phyloP scores from a whole-genome alignment of 176 grass and related monocot species.

The Dactylis glomerata region DNA sequence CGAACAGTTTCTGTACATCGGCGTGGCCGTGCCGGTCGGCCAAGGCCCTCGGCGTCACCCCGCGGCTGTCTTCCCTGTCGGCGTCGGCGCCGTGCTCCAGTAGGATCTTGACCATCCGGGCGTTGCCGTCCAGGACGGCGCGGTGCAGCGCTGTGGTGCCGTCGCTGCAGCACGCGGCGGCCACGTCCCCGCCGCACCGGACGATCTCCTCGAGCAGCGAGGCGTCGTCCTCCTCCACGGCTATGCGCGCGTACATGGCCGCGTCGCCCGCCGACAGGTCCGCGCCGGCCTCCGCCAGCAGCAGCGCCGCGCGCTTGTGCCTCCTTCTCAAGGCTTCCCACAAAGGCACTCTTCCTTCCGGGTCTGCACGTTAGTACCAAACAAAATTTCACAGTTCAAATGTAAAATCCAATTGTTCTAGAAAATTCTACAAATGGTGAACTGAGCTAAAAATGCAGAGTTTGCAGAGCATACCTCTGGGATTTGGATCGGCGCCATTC shows the following conservation, averaged over 20 bases:
- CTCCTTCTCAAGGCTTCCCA: constrained; percentile 65
- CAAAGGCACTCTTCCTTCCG: constrained; percentile 58
- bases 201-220: constrained; percentile 48
- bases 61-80: constrained; percentile 26
- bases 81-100: constrained; percentile 56
- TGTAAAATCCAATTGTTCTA: not conserved
- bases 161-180: constrained; percentile 25
- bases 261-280: constrained; percentile 43
- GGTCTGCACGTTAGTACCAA: constrained; percentile 34
- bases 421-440: not conserved
- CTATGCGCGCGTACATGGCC: constrained; percentile 39
- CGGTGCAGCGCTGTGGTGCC: constrained; percentile 55
- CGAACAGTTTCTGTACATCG: constrained; percentile 47
- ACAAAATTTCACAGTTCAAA: not conserved
- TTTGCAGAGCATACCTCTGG: constrained; percentile 40
- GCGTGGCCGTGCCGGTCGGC: constrained; percentile 40
- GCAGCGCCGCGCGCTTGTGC: constrained; percentile 33
- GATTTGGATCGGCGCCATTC: constrained; percentile 58
- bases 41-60: constrained; percentile 37
- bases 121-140: constrained; percentile 55
- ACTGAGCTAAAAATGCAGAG: not conserved
- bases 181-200: constrained; percentile 50
- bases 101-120: constrained; percentile 34
- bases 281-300: constrained; percentile 51
- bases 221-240: constrained; percentile 45